phyloP scores from a whole-genome alignment of 202 grass and related monocot species.

The Digitaria exilis region DNA sequence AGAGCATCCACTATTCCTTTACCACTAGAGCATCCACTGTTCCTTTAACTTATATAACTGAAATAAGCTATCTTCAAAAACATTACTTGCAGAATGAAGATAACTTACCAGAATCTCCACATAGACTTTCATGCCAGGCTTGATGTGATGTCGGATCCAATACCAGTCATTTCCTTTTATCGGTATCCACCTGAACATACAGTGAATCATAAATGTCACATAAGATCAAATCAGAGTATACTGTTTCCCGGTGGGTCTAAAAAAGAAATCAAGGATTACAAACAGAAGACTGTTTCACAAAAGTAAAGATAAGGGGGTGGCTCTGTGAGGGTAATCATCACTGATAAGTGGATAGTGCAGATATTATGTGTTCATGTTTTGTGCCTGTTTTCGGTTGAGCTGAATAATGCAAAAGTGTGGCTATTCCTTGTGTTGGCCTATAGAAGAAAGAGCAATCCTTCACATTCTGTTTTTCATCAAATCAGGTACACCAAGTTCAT shows the following conservation, averaged over 20 bases:
- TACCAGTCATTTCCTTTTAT: conserved; percentile 99
- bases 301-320: not conserved
- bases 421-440: not conserved
- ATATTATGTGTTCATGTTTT: not conserved
- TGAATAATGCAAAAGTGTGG: not conserved
- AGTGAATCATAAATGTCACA: conserved; percentile 1
- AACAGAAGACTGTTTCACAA: not conserved
- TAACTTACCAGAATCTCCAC: conserved; percentile 84
- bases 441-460: not conserved
- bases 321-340: not conserved
- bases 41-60: conserved; percentile 13
- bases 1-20: not conserved
- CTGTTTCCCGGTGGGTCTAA: not conserved
- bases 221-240: not conserved
- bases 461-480: not conserved
- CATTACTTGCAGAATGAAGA: not conserved
- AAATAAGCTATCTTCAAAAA: not conserved
- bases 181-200: conserved; percentile 75
- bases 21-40: not conserved
- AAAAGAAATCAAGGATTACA: not conserved
- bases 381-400: not conserved
- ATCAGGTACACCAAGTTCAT: not conserved
- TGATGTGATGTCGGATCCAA: conserved; percentile 98
- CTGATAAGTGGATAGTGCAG: not conserved
- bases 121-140: conserved; percentile 89